These are phyloP conservation scores for Phoma sp. DNA, from an alignment of 2,329 filamentous ascomycete genomes.

Conservation along the genomic window DNA sequence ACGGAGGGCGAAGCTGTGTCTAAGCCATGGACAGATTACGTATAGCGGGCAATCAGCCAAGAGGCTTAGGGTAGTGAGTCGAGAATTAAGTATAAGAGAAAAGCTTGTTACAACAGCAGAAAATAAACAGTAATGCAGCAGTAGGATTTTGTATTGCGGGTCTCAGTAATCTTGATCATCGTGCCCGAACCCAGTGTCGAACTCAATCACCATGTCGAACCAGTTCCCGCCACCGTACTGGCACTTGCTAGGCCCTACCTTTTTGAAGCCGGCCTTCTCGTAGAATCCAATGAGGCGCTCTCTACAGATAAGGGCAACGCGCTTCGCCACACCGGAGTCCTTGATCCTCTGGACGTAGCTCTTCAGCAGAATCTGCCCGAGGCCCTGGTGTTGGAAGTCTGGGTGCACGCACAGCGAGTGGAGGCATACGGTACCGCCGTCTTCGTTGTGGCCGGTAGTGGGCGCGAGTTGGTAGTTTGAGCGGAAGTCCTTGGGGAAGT, in stretches of 20 bases:
- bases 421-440: constrained; percentile 76
- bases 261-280: constrained; percentile 73
- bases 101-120: too few species aligned
- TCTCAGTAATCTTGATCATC: constrained; percentile 19
- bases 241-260: constrained; percentile 71
- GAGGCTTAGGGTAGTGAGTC: too few species aligned
- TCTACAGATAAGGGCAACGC: constrained; percentile 78
- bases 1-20: too few species aligned
- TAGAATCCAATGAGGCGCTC: constrained; percentile 78
- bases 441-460: constrained; percentile 71
- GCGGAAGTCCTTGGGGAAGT: constrained; percentile 71
- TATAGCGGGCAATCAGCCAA: too few species aligned
- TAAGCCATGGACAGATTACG: too few species aligned
- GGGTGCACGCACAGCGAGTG: constrained; percentile 84
- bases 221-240: constrained; percentile 80
- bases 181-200: constrained; percentile 23
- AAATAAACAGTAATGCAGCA: too few species aligned
- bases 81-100: too few species aligned
- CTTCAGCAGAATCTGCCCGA: constrained; percentile 76
- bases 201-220: constrained; percentile 73
- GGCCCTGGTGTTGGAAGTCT: constrained; percentile 72
- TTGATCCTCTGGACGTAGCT: constrained; percentile 80
- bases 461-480: constrained; percentile 47
- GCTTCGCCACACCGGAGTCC: constrained; percentile 71
- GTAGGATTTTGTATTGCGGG: too few species aligned